Conservation (phyloP, 2,329 filamentous ascomycete species). For the Hypoxylon sp. region DNA sequence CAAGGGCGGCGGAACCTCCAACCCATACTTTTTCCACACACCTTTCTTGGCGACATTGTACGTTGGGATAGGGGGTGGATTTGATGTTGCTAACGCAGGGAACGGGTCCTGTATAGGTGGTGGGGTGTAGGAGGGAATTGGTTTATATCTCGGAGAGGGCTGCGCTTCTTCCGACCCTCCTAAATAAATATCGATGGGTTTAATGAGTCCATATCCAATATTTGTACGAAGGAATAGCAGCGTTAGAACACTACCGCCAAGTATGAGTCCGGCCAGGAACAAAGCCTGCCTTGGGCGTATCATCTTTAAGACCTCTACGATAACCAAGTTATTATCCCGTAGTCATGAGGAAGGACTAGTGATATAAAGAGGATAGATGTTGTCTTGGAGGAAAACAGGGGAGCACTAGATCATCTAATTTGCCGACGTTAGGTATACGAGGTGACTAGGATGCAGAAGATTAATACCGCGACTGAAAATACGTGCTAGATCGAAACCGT, state of each 20-base stretch:
- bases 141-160: conserved; percentile 54
- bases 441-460: neutral
- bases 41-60: conserved; percentile 62
- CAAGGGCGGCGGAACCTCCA: conserved; percentile 63
- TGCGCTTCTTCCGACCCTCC: conserved; percentile 30
- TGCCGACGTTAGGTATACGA: neutral
- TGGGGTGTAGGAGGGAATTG: conserved; percentile 54
- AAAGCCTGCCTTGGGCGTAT: conserved; percentile 44
- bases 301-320: conserved; percentile 13
- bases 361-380: neutral
- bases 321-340: neutral
- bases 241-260: conserved; percentile 39
- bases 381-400: neutral
- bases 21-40: conserved; percentile 57
- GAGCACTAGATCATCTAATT: neutral
- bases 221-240: conserved; percentile 37
- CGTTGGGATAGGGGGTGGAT: conserved; percentile 59
- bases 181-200: conserved; percentile 18
- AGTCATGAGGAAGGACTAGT: neutral
- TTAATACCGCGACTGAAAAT: neutral
- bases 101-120: conserved; percentile 62
- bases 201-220: conserved; percentile 26
- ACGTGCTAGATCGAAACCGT: neutral
- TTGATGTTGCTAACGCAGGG: conserved; percentile 57
- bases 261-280: conserved; percentile 34